Conservation (phyloP, 257 asterid genomes). For the Anisodus acutangulus region DNA sequence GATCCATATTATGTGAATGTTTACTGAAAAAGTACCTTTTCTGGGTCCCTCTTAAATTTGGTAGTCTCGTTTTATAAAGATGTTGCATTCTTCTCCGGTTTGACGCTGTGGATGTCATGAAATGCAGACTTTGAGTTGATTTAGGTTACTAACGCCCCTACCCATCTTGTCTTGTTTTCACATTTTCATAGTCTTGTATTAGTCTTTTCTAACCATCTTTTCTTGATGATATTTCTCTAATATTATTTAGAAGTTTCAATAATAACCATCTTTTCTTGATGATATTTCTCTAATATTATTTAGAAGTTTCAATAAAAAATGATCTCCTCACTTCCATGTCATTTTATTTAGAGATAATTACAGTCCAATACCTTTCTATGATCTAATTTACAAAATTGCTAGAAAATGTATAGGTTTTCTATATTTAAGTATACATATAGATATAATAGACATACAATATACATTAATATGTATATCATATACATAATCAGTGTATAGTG, state of each 20-base stretch:
- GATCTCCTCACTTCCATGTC: neutral
- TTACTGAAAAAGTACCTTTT: neutral
- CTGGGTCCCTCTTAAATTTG: neutral
- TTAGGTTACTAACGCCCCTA: neutral
- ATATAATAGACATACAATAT: too few relatives aligned
- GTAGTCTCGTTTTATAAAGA: neutral
- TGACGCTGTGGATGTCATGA: neutral
- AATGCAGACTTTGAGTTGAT: neutral
- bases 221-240: constrained; percentile 1
- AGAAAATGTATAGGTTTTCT: too few relatives aligned
- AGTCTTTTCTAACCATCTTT: neutral
- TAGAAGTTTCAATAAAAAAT: neutral
- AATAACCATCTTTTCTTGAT: neutral
- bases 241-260: neutral
- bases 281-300: neutral
- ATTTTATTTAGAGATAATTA: neutral
- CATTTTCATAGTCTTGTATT: neutral
- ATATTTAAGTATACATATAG: too few relatives aligned
- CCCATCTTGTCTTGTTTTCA: neutral
- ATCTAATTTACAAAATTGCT: too few relatives aligned
- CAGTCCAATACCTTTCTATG: too few relatives aligned
- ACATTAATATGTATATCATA: too few relatives aligned
- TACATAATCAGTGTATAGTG: too few relatives aligned
- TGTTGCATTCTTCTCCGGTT: too few relatives aligned
- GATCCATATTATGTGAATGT: neutral